Percentiles rank a stretch among this genome's conserved stretches.
These are phyloP conservation scores for Arthrobotrys conoides DNA, from an alignment of 2,329 filamentous ascomycete genomes.

Conservation along the genomic window DNA sequence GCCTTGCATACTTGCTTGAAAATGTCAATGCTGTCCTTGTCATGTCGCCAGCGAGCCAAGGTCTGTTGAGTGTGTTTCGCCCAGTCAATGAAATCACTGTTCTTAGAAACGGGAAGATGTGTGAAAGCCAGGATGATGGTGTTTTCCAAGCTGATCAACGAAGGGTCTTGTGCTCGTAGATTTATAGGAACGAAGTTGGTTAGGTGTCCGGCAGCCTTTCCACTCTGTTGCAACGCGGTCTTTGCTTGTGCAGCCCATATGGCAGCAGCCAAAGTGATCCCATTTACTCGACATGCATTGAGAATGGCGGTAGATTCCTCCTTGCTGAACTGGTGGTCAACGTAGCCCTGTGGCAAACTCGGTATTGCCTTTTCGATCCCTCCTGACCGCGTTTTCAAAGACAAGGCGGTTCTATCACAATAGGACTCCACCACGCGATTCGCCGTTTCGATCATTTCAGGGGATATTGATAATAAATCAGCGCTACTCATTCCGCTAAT, in stretches of 20 bases:
- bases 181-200: not conserved
- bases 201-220: not conserved
- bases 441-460: too few relatives aligned
- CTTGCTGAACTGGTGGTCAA: constrained; percentile 8
- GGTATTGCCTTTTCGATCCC: not conserved
- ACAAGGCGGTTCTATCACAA: too few relatives aligned
- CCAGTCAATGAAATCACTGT: not conserved
- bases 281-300: not conserved
- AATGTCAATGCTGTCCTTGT: not conserved
- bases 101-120: not conserved
- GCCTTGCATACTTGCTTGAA: not conserved
- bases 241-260: not conserved
- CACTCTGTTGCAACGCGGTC: not conserved
- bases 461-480: too few relatives aligned
- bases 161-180: not conserved
- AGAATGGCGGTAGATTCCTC: not conserved
- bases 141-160: not conserved
- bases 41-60: not conserved
- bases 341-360: not conserved
- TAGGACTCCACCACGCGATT: too few relatives aligned
- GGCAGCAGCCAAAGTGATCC: not conserved
- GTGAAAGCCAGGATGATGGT: not conserved
- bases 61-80: not conserved
- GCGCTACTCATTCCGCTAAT: too few relatives aligned
- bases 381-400: not conserved